These are phyloP conservation scores for Coniochaeta sp. DNA, from an alignment of 2,329 filamentous ascomycete species.

Conservation along the genomic window DNA sequence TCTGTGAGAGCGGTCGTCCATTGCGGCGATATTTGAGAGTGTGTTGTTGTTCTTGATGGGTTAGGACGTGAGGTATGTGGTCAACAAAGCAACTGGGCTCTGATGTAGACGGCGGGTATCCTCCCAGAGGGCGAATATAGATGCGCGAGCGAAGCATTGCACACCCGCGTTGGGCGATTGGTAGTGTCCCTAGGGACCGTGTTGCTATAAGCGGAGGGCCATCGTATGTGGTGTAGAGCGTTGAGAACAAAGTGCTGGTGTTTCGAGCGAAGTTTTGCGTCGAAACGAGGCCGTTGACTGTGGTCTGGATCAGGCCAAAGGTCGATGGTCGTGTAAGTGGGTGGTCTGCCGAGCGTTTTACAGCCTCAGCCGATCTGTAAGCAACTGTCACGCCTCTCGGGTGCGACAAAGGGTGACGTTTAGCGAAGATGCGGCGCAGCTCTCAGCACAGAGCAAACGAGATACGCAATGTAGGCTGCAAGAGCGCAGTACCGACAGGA, in stretches of 20 bases:
- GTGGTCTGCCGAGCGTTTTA: background rate
- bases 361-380: background rate
- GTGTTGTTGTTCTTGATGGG: constrained; percentile 11
- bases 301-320: background rate
- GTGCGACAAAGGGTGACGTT: background rate
- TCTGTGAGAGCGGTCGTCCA: constrained; percentile 29
- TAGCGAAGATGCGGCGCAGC: background rate
- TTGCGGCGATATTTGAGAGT: constrained; percentile 13
- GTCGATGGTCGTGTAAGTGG: background rate
- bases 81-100: background rate
- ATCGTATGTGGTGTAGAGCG: background rate
- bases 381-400: background rate
- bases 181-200: constrained; percentile 33
- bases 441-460: background rate
- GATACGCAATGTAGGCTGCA: background rate
- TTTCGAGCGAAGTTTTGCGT: background rate
- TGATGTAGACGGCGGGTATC: background rate
- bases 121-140: background rate
- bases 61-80: background rate
- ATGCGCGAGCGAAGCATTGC: background rate
- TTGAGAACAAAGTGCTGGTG: background rate
- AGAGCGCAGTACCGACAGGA: background rate
- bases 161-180: constrained; percentile 11
- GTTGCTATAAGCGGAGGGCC: constrained; percentile 27
- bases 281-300: background rate